A percentile compares a stretch with the other conserved stretches of the same genome.
Evolutionary conservation across 2,329 filamentous ascomycete genomes (phyloP).

Genomic region (Xylariaceae sp.): DNA sequence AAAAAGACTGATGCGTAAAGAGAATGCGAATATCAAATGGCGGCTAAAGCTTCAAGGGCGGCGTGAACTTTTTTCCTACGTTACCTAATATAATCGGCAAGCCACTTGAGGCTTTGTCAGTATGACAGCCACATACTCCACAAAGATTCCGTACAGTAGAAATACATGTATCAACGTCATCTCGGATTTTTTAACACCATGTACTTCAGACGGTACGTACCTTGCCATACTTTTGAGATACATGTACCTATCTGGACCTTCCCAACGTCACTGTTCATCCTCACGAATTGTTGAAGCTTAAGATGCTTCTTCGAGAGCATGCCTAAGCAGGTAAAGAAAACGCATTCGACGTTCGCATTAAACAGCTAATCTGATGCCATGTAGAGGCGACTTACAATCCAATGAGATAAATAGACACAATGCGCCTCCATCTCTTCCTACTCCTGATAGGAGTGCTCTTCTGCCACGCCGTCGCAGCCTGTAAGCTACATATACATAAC

Average conservation of each 20-base stretch:
- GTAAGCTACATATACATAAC: slow-evolving; percentile 38
- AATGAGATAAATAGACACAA: slow-evolving; percentile 27
- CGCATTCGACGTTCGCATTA: background rate
- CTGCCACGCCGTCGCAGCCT: slow-evolving; percentile 42
- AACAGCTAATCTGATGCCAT: background rate
- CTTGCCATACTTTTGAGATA: too few relatives aligned
- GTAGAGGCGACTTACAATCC: background rate
- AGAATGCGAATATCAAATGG: background rate
- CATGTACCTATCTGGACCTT: background rate
- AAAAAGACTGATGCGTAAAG: background rate
- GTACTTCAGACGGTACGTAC: background rate
- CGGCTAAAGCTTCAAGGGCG: background rate
- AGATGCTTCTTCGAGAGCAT: background rate
- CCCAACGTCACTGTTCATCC: background rate
- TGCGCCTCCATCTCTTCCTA: slow-evolving; percentile 32
- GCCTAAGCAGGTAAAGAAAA: background rate
- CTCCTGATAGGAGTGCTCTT: slow-evolving; percentile 36
- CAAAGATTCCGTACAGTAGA: background rate
- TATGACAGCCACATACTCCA: background rate
- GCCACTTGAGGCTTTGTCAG: background rate
- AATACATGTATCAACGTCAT: background rate
- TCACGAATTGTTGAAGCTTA: background rate
- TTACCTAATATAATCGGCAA: background rate
- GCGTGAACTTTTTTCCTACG: background rate
- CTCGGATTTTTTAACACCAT: background rate